Base-by-base conservation (phyloP, 352 stramenopile genomes). In the Phytophthora kernoviae region DNA sequence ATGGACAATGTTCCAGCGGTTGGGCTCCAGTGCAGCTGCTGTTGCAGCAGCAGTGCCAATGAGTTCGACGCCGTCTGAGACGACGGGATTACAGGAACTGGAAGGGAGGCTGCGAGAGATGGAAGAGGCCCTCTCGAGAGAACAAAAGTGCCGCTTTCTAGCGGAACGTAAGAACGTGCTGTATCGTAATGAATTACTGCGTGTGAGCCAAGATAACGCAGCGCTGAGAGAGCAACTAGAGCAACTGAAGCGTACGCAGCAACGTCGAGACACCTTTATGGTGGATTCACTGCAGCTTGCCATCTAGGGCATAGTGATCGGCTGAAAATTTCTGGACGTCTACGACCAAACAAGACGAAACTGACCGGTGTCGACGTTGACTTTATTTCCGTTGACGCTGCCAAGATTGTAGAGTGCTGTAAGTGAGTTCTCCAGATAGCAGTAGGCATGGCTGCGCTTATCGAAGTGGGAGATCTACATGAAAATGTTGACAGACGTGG, bases 141-240 rank as follows among this genome's bases (percentile, higher is more conserved):
- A 92, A 45, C 78, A 81, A 24, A 91, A 90, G 48, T 90, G 82
- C 50, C 82, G 80, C 27, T 86, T 87, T 27, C 68, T 92, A 18
- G 72, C 78, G 4, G 82, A 92, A 59, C 73, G 80, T 39, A 90
- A 90, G 65, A 90, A 89, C 56, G 84, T 89, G 27, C 17, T 92
- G 22, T 92, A 92, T 27, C 80, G 82, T 55, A 87, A 87, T 26
- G 82, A 87, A 41, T 59, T 92, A 15, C 43, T 83, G 42, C 57
- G 75, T 0, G 50, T 88, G 17, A 82, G 71, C 15, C 75, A 90
- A 10, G 78, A 87, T 58, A 92, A 87, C 51, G 36, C 72, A 12
- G 49, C 64, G 39, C 58, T 92, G 17, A 71, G 73, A 10, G 80
- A 75, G 48, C 63, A 79, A 39, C 33, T 87, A 20, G 53, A 48